phyloP scores from a whole-genome alignment of 345 rosid species.

The Bruguiera gymnorhiza region DNA sequence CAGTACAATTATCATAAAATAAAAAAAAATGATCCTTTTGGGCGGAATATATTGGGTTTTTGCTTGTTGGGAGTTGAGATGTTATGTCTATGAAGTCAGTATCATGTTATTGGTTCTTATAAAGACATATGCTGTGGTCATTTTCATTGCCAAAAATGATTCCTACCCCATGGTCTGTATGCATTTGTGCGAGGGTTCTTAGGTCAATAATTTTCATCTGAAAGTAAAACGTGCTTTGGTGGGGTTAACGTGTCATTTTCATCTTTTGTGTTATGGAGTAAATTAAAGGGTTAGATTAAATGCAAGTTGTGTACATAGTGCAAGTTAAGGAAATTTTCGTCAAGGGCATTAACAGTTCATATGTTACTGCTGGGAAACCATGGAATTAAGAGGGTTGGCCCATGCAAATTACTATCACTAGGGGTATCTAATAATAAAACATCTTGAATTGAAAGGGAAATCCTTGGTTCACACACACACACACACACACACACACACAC shows the following conservation, averaged over 20 bases:
- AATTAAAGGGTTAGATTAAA: slow-evolving; percentile 3
- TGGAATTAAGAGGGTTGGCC: too few relatives aligned
- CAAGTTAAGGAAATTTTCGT: too few relatives aligned
- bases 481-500: too few relatives aligned
- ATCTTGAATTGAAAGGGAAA: not conserved
- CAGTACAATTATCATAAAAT: too few relatives aligned
- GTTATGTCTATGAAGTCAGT: too few relatives aligned
- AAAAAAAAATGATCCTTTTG: too few relatives aligned
- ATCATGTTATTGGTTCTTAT: not conserved
- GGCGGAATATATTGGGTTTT: too few relatives aligned
- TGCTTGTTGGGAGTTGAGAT: too few relatives aligned
- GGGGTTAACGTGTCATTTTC: slow-evolving; percentile 25
- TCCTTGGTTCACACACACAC: too few relatives aligned
- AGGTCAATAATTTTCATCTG: not conserved
- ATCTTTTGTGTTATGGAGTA: not conserved
- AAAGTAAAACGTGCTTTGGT: not conserved
- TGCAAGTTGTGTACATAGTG: not conserved
- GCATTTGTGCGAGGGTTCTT: not conserved
- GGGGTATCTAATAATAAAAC: not conserved
- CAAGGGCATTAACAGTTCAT: too few relatives aligned
- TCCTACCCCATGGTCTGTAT: not conserved
- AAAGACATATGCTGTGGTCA: slow-evolving; percentile 4
- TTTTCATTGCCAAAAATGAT: not conserved
- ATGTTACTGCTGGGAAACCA: too few relatives aligned
- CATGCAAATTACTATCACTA: not conserved